Evolutionary conservation across 352 stramenopile genomes (phyloP).

Genomic region (Blastocystis sp.): DNA sequence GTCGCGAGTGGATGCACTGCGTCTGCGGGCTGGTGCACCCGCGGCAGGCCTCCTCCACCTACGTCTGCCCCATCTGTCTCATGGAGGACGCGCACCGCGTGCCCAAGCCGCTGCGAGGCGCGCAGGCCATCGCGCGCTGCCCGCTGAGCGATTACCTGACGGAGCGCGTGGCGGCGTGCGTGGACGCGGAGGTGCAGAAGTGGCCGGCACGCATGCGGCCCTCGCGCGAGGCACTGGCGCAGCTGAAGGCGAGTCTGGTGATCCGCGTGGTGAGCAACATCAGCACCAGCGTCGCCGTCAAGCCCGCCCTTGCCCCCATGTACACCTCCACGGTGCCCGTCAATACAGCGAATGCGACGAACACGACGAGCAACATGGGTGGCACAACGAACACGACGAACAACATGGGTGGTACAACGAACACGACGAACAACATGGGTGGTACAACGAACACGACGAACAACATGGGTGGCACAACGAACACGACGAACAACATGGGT

Average conservation of each 20-base stretch:
- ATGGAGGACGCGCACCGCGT: conserved; percentile 1
- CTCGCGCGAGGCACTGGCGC: background rate
- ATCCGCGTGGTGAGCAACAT: conserved; percentile 45
- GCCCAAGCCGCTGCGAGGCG: background rate
- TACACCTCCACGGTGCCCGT: background rate
- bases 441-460: too few relatives aligned
- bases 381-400: too few relatives aligned
- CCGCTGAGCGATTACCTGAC: conserved; percentile 35
- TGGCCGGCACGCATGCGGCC: background rate
- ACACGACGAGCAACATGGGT: too few relatives aligned
- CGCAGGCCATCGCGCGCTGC: background rate
- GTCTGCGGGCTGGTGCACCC: conserved; percentile 57
- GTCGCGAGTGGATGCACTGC: conserved; percentile 54
- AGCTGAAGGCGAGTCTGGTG: conserved; percentile 25
- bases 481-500: too few relatives aligned
- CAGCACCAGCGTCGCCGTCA: conserved; percentile 4
- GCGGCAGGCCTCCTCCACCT: conserved; percentile 14
- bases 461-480: too few relatives aligned
- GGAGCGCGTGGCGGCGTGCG: background rate
- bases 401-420: too few relatives aligned
- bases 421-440: too few relatives aligned
- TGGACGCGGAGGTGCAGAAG: conserved; percentile 37
- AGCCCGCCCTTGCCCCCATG: conserved; percentile 3
- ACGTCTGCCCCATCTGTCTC: conserved; percentile 56
- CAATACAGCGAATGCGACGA: too few relatives aligned